Evolutionary conservation across 1,284 basidiomycete species (phyloP).

Genomic region (Megacollybia platyphylla): DNA sequence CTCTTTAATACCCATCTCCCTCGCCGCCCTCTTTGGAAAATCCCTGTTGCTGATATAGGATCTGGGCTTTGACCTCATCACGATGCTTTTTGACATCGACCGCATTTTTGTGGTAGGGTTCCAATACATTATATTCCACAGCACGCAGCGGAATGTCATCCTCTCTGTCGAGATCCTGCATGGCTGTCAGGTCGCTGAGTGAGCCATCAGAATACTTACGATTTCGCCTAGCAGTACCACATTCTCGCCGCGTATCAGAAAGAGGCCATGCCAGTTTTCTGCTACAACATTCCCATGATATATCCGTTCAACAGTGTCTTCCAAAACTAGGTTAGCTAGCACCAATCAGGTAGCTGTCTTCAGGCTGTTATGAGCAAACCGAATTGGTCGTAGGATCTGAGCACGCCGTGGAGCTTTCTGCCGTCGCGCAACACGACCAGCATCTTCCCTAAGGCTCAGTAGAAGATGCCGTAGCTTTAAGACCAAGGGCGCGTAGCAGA

Average conservation of each 20-base stretch:
- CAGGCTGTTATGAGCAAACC: conserved; percentile 35
- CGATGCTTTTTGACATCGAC: conserved; percentile 53
- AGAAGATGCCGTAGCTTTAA: conserved; percentile 25
- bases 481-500: conserved; percentile 35
- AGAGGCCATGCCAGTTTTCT: conserved; percentile 79
- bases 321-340: conserved; percentile 85
- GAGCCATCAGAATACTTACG: conserved; percentile 35
- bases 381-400: conserved; percentile 98
- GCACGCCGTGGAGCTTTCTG: conserved; percentile 88
- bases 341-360: not conserved
- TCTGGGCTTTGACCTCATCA: conserved; percentile 63
- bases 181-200: conserved; percentile 4
- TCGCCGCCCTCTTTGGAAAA: conserved; percentile 85
- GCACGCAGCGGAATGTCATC: conserved; percentile 76
- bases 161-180: conserved; percentile 85
- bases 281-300: conserved; percentile 73
- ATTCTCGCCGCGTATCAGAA: conserved; percentile 95
- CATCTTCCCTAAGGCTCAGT: conserved; percentile 87
- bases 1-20: conserved; percentile 69
- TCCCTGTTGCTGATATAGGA: conserved; percentile 68
- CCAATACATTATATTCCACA: conserved; percentile 60
- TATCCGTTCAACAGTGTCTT: conserved; percentile 83
- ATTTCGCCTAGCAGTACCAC: conserved; percentile 96
- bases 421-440: conserved; percentile 94
- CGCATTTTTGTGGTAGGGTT: conserved; percentile 63